These are phyloP conservation scores for Pichia exigua DNA, from an alignment of 805 yeast genomes.

Conservation along the genomic window DNA sequence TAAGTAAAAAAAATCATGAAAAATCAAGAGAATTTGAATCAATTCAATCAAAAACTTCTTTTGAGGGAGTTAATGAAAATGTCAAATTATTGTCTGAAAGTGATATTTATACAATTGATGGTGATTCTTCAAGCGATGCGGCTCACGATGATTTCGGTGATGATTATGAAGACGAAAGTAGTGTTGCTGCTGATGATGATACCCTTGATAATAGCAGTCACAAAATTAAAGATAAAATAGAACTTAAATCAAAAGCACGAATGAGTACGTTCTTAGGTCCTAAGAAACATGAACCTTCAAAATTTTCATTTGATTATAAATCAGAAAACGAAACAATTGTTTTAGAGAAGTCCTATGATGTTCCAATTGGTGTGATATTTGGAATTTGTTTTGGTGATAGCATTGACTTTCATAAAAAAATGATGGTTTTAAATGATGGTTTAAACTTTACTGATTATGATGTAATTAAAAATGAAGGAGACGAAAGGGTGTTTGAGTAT, in stretches of 20 bases:
- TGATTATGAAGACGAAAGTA: slow-evolving; percentile 12
- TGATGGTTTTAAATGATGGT: slow-evolving; percentile 39
- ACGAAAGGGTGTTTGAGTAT: slow-evolving; percentile 49
- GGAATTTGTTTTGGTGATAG: slow-evolving; percentile 63
- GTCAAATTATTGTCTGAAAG: slow-evolving; percentile 18
- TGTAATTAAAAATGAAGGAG: slow-evolving; percentile 32
- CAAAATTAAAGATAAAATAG: not conserved
- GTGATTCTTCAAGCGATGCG: slow-evolving; percentile 20
- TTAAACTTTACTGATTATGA: slow-evolving; percentile 35
- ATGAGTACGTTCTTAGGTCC: slow-evolving; percentile 43
- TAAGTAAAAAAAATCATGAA: slow-evolving; percentile 23
- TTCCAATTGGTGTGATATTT: slow-evolving; percentile 73
- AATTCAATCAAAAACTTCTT: slow-evolving; percentile 13
- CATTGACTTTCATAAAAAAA: slow-evolving; percentile 31
- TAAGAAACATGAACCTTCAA: slow-evolving; percentile 50
- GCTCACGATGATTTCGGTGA: slow-evolving; percentile 14
- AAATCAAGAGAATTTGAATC: slow-evolving; percentile 20
- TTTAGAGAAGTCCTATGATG: slow-evolving; percentile 42
- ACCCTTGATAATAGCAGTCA: slow-evolving; percentile 7
- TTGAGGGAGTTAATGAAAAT: slow-evolving; percentile 5
- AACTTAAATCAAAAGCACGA: not conserved
- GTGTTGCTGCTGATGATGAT: slow-evolving; percentile 13
- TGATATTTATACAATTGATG: slow-evolving; percentile 27
- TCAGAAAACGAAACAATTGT: slow-evolving; percentile 45
- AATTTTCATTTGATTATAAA: slow-evolving; percentile 35